Conservation (phyloP, 805 yeast species). For the Candida nitratophila region DNA sequence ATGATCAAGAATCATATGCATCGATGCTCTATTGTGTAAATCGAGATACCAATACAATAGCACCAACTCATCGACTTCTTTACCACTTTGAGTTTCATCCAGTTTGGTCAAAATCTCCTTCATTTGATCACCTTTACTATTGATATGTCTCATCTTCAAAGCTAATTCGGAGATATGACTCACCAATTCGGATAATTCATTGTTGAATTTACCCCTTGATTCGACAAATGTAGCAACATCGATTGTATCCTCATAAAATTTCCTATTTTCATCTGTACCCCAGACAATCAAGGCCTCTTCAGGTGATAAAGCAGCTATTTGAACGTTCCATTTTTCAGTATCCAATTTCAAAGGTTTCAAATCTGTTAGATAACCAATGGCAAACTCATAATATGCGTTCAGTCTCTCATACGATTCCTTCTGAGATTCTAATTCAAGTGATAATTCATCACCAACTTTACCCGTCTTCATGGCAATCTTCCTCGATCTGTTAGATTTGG, state of each 20-base stretch:
- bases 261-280: conserved; percentile 59
- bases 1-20: conserved; percentile 49
- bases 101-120: conserved; percentile 9
- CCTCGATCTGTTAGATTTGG: conserved; percentile 33
- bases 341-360: conserved; percentile 31
- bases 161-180: not conserved
- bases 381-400: conserved; percentile 30
- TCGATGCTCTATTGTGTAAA: conserved; percentile 68
- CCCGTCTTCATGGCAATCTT: conserved; percentile 65
- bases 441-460: conserved; percentile 33
- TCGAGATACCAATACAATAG: conserved; percentile 39
- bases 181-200: not conserved
- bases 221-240: conserved; percentile 16
- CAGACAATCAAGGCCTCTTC: conserved; percentile 31
- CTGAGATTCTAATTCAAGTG: conserved; percentile 19
- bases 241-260: conserved; percentile 57
- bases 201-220: not conserved
- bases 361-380: conserved; percentile 33
- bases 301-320: conserved; percentile 13
- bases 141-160: too few species aligned
- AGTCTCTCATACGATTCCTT: conserved; percentile 34
- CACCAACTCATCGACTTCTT: conserved; percentile 44
- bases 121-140: conserved; percentile 10
- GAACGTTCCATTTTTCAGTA: conserved; percentile 18
- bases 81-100: conserved; percentile 34